These are phyloP conservation scores for Grigorovia jiainica DNA, from an alignment of 805 yeast genomes.

Conservation along the genomic window DNA sequence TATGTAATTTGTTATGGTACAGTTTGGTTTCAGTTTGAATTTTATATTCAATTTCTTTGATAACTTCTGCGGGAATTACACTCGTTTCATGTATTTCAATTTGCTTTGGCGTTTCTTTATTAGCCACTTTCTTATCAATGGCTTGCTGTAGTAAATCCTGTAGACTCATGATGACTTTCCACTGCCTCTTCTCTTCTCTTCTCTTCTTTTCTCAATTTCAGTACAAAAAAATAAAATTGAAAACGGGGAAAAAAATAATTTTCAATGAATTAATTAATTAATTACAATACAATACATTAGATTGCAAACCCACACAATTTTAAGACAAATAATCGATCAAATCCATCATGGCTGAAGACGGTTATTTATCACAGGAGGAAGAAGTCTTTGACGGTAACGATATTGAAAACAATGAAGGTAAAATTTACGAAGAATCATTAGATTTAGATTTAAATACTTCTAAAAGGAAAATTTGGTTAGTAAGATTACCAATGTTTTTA, in stretches of 20 bases:
- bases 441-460: constrained; percentile 62
- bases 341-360: constrained; percentile 26
- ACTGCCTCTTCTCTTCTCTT: constrained; percentile 1
- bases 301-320: too few species aligned
- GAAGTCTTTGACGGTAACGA: constrained; percentile 39
- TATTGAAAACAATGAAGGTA: constrained; percentile 30
- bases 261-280: too few species aligned
- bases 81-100: too few species aligned
- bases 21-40: too few species aligned
- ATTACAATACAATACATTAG: too few species aligned
- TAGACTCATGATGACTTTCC: neutral
- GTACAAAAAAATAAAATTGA: too few species aligned
- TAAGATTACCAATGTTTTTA: constrained; percentile 78
- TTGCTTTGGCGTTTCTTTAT: neutral
- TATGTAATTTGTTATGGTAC: too few species aligned
- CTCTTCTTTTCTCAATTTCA: neutral
- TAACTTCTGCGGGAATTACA: constrained; percentile 9
- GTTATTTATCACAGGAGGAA: constrained; percentile 34
- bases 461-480: constrained; percentile 80
- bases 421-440: constrained; percentile 51
- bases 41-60: constrained; percentile 16
- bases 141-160: neutral
- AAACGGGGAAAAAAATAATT: too few species aligned
- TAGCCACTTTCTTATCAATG: neutral
- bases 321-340: too few species aligned